Conservation (phyloP, 2,329 filamentous ascomycete genomes). For the Phialocephala sp. region DNA sequence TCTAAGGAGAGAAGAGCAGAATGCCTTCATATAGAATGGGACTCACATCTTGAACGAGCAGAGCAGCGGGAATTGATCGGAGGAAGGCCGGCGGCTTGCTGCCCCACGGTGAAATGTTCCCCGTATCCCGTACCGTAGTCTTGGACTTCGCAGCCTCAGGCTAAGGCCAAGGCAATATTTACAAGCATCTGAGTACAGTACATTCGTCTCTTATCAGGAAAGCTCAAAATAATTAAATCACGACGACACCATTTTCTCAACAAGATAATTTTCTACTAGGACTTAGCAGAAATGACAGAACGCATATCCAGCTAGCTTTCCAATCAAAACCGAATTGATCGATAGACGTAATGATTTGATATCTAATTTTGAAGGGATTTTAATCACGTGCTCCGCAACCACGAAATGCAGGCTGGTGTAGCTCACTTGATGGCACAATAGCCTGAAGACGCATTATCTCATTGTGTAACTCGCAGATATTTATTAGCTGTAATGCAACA, state of each 20-base stretch:
- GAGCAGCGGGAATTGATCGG: neutral
- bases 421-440: slow-evolving; percentile 1
- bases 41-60: slow-evolving; percentile 5
- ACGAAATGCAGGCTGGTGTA: neutral
- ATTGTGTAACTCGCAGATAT: neutral
- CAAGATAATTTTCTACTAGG: neutral
- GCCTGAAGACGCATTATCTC: neutral
- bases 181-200: neutral
- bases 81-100: neutral
- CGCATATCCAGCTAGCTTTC: neutral
- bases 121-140: neutral
- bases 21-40: slow-evolving; percentile 1
- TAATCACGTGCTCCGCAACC: neutral
- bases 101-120: slow-evolving; percentile 7
- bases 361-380: neutral
- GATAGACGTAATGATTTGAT: neutral
- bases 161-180: neutral
- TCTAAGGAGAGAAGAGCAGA: neutral
- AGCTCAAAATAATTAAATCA: too few species aligned
- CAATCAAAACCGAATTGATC: neutral
- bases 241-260: too few species aligned
- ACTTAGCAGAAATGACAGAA: neutral
- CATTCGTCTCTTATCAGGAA: too few species aligned
- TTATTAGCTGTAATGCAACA: neutral
- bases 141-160: neutral